These are phyloP conservation scores for Penicillium arizonense DNA, from an alignment of 495 filamentous ascomycete species.

Conservation along the genomic window DNA sequence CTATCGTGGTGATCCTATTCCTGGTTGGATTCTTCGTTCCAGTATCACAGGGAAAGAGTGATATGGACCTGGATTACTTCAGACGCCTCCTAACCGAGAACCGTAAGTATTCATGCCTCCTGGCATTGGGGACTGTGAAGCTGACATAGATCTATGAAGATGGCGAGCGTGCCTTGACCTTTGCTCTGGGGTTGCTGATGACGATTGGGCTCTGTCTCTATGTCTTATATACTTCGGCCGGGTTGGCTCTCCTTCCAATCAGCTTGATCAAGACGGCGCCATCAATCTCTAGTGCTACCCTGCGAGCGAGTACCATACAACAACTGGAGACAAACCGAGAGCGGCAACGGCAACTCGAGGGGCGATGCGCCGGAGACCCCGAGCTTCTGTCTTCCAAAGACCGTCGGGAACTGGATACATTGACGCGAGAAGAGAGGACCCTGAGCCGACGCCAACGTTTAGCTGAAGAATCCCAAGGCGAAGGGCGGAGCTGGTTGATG, in stretches of 20 bases:
- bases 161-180: conserved; percentile 89
- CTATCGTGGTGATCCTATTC: conserved; percentile 78
- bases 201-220: conserved; percentile 83
- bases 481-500: conserved; percentile 67
- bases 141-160: conserved; percentile 41
- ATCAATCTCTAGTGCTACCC: conserved; percentile 70
- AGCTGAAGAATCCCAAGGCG: conserved; percentile 74
- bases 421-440: conserved; percentile 87
- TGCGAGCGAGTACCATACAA: conserved; percentile 70
- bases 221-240: conserved; percentile 81
- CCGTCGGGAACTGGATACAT: conserved; percentile 79
- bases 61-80: conserved; percentile 85
- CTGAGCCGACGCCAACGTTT: conserved; percentile 86
- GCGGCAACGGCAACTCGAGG: conserved; percentile 85
- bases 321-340: conserved; percentile 85
- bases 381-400: conserved; percentile 79
- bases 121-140: neutral
- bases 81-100: conserved; percentile 79
- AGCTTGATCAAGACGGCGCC: conserved; percentile 88
- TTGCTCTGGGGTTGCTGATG: conserved; percentile 80
- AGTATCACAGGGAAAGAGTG: conserved; percentile 58
- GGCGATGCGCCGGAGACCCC: conserved; percentile 73
- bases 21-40: conserved; percentile 92
- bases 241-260: conserved; percentile 85
- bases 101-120: conserved; percentile 47